Evolutionary conservation across 2,329 filamentous ascomycete species (phyloP).

Genomic region (Basipetospora chlamydospora): DNA sequence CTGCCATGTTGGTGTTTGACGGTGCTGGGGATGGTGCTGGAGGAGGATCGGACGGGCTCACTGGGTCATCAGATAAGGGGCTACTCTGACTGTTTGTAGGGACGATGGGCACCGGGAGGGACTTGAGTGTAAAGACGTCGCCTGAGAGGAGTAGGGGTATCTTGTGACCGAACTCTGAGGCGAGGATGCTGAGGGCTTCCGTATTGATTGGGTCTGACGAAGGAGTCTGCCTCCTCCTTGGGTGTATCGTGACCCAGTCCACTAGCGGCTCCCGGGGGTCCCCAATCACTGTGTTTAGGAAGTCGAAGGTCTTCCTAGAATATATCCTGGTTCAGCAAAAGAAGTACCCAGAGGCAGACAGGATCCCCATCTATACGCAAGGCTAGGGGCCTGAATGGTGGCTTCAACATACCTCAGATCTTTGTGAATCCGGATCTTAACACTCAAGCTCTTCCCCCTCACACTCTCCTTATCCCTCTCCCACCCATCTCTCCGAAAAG

Average conservation of each 20-base stretch:
- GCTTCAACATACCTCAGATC: constrained; percentile 35
- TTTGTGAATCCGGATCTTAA: constrained; percentile 56
- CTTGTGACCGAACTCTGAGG: constrained; percentile 32
- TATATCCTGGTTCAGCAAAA: not conserved
- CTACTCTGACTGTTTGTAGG: too few species aligned
- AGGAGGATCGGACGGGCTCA: constrained; percentile 11
- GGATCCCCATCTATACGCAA: too few species aligned
- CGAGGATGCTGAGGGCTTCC: constrained; percentile 43
- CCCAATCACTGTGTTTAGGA: constrained; percentile 46
- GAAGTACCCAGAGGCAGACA: too few species aligned
- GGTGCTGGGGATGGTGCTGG: constrained; percentile 13
- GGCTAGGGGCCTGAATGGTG: not conserved
- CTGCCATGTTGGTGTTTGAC: constrained; percentile 35
- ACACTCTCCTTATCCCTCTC: constrained; percentile 26
- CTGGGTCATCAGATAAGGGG: too few species aligned
- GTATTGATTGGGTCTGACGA: constrained; percentile 47
- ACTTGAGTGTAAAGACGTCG: constrained; percentile 45
- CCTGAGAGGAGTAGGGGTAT: constrained; percentile 55
- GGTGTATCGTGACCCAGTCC: constrained; percentile 59
- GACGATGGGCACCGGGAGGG: constrained; percentile 28
- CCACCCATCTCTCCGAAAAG: constrained; percentile 39
- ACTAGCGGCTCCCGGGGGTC: constrained; percentile 33
- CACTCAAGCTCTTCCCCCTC: constrained; percentile 44
- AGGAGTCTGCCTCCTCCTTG: constrained; percentile 45
- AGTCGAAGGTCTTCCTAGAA: constrained; percentile 40